These are phyloP conservation scores for Mycena crocata DNA, from an alignment of 768 basidiomycete genomes.

Conservation along the genomic window DNA sequence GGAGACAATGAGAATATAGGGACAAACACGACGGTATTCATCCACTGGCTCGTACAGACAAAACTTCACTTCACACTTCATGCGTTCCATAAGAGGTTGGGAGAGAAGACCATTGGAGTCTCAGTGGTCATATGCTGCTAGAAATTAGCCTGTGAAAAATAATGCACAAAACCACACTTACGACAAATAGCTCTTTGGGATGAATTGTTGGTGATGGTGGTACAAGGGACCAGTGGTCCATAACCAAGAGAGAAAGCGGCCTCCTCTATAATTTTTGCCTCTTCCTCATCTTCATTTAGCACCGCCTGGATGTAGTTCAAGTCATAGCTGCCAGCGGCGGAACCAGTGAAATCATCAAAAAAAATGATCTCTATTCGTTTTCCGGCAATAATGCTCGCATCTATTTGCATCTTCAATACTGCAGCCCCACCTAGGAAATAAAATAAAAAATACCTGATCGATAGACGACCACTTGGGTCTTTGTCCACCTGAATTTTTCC, in stretches of 20 bases:
- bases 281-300: not conserved
- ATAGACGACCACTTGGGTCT: not conserved
- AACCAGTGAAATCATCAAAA: not conserved
- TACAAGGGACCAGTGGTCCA: not conserved
- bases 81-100: not conserved
- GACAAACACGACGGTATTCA: not conserved
- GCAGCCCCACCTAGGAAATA: not conserved
- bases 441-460: not conserved
- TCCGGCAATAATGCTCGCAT: slow-evolving; percentile 7
- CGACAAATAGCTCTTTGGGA: slow-evolving; percentile 4
- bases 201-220: not conserved
- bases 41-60: not conserved
- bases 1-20: not conserved
- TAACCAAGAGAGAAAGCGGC: not conserved
- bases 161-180: not conserved
- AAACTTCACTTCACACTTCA: not conserved
- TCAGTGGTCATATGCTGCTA: slow-evolving; percentile 1
- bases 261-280: not conserved
- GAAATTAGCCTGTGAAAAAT: no score
- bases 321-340: not conserved
- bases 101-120: not conserved
- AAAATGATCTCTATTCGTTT: not conserved
- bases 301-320: slow-evolving; percentile 5
- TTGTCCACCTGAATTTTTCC: not conserved
- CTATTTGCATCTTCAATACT: no score